Base-by-base conservation (phyloP, 306 rosid genomes). In the Glycine tomentella region DNA sequence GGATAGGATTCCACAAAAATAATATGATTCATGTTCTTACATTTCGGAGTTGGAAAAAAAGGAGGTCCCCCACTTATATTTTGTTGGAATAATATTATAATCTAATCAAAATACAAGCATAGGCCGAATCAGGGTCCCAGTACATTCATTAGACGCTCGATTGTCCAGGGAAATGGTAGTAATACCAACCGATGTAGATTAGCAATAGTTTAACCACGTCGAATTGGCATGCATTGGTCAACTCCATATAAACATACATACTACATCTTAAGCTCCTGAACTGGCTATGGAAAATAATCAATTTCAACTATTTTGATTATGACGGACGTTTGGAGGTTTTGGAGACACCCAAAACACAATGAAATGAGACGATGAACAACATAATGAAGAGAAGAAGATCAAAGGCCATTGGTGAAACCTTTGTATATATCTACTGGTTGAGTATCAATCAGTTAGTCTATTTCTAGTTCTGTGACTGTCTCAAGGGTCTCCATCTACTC, bases 401-500 rank as follows among this genome's bases (percentile, higher is more conserved):
- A 63, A 69, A 44, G 59, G 63, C 34, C 34, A 13, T 53, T 67
- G 51, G 7, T n/a, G 14, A 40, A 79, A 33, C 16, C 16, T 13
- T 50, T 36, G 8, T 62, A 62, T 77, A 12, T 77, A 16, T 77
- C n/a, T 52, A 8, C 15, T 31, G 71, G 82, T 3, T 74, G 68
- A 62, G 73, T 69, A 70, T 76, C 16, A 57, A 55, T 71, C n/a
- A 72, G 70, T 76, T 49, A 31, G 81, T 87, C 76, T 77, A 80
- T 83, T 86, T 74, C 14, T 16, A 44, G 33, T 72, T 52, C 13
- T 75, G 76, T 62, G 79, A 45, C 59, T 74, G 36, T 51, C 77
- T 53, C 63, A 57, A 14, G 55, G 33, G 85, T 80, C 87, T 72
- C 83, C 14, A 72, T 86, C 84, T 66, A 4, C 65, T n/a, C 61